Base-by-base conservation (phyloP, 345 rosid genomes). In the Hypericum perforatum region DNA sequence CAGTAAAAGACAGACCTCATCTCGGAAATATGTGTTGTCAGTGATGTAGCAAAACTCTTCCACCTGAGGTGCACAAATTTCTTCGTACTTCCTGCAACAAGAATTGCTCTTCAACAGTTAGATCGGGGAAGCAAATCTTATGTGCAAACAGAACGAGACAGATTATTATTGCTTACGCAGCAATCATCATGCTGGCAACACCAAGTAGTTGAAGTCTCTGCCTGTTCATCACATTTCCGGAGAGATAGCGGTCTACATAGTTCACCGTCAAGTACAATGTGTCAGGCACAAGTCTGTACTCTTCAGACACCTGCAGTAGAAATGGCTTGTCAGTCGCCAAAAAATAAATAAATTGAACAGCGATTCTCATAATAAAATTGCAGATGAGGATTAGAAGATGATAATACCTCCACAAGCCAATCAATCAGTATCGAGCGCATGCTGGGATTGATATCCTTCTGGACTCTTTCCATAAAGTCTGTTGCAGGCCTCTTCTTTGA, bases 11-110 rank as follows among this genome's bases (percentile, higher is more conserved):
- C 59, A 60, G 64, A 84, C 95, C 95, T 87, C 96, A 41, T 79
- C 81, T 63, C 79, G 87, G 68, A 68, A 83, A 73, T 88, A 88
- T 0, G 96, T 91, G 68, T 91, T 88, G 52, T 91, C 98, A 13
- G 98, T 91, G 38, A 88, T 88, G 76, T 81, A 91, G 61, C 96
- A 87, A 61, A 91, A 91, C 64, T 83, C 92, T 56, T 88, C 95
- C 59, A 82, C 98, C 61, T 79, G 96, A 3, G 98, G 95, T 6
- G 90, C 94, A 58, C 90, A 82, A 43, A 88, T 80, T 70, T 91
- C 96, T 60, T 91, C 98, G 32, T 91, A 91, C 70, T 91, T 91
- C 48, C 96, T 88, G 86, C 1, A 45, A 69, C 42, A 41, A 11
- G 16, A 39, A 40, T 11, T 14, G 58, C 49, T 60, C 3, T 43